A percentile compares a stretch with the other conserved stretches of the same genome.
Conservation (phyloP, 106 monocot species). For the Gastrodia elata region DNA sequence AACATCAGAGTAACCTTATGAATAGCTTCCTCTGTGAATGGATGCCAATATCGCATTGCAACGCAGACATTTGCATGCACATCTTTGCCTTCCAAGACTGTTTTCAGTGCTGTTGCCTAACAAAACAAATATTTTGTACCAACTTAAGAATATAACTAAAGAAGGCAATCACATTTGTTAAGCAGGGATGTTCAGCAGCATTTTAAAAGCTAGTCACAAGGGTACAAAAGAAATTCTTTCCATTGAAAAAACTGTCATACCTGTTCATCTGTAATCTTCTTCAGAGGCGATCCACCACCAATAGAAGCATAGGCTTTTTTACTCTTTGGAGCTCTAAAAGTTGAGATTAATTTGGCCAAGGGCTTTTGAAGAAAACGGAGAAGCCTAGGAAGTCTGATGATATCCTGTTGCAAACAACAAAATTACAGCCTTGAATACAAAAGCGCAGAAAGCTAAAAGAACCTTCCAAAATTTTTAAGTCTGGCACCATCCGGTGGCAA, state of each 20-base stretch:
- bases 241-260: slow-evolving; percentile 15
- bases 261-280: slow-evolving; percentile 85
- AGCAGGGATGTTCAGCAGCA: neutral
- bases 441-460: neutral
- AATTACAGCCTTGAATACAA: neutral
- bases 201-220: neutral
- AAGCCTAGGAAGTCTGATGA: slow-evolving; percentile 82
- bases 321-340: slow-evolving; percentile 90
- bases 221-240: neutral
- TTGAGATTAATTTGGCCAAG: slow-evolving; percentile 77
- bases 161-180: neutral
- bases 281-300: slow-evolving; percentile 89
- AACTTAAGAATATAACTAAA: neutral
- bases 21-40: slow-evolving; percentile 92
- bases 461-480: too few species aligned
- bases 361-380: slow-evolving; percentile 90
- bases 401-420: slow-evolving; percentile 45
- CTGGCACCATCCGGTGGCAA: too few species aligned
- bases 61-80: slow-evolving; percentile 66
- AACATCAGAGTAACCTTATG: slow-evolving; percentile 34
- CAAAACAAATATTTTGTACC: neutral
- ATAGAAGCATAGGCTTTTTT: slow-evolving; percentile 98
- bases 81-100: slow-evolving; percentile 61
- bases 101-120: slow-evolving; percentile 73
- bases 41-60: slow-evolving; percentile 95